Base-by-base conservation (phyloP, 768 basidiomycete species). In the Amanita muscaria region DNA sequence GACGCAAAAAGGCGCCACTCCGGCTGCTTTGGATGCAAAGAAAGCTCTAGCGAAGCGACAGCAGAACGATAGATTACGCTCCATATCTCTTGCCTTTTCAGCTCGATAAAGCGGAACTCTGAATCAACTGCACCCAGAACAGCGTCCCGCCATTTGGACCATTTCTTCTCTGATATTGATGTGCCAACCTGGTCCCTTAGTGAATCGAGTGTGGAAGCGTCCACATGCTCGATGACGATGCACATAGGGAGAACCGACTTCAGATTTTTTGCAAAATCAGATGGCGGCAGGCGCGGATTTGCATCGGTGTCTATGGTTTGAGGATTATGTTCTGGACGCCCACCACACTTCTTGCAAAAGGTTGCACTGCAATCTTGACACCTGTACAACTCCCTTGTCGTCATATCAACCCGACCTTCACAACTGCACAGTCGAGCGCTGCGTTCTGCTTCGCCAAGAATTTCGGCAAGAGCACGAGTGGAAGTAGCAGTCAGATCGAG, bases 11-110 rank as follows among this genome's bases (percentile, higher is more conserved):
- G 63, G 10, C 86, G 76, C 93, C 92, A 96, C 60, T 93, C 87
- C 1, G 86, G 79, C 48, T 80, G 80, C 55, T 74, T 73, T 29
- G 77, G 79, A 56, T 90, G 78, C 10, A 97, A 70, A 42, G 77
- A 72, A 12, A 96, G 72, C 56, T 93, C 87, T 34, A 93, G 73
- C 2, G 62, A 66, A 8, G 83, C 91, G 2, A 69, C 59, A 0
- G 83, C 66, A 0, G 88, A 86, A 52, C 80, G 77, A 62, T 86
- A 96, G 15, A 80, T 66, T 1, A 76, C 88, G 18, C 76, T 78
- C 93, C 93, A 97, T 24, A 83, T 77, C 49, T 87, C 83, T 59
- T 93, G 90, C 23, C 93, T 82, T 60, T 87, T 90, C 31, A 87
- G 72, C 51, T 87, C 83, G 12, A 83, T 77, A 58, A 93, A 97